A percentile compares a stretch with the other conserved stretches of the same genome.
phyloP scores from a whole-genome alignment of 73 alveolate genomes.

The Symbiodinium pilosum region DNA sequence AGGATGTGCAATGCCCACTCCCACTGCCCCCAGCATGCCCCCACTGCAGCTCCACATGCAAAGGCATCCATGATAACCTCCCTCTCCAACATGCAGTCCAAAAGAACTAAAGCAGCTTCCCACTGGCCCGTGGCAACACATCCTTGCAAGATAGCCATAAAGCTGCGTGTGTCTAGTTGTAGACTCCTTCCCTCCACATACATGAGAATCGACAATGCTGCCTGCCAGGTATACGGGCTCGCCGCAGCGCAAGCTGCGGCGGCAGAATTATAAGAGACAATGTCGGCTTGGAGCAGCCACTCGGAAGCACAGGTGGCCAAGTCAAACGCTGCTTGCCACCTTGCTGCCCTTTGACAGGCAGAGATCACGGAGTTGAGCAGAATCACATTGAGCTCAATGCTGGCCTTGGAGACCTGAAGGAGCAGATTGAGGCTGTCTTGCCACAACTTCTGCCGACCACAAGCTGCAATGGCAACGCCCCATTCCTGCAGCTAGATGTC shows the following conservation, averaged over 20 bases:
- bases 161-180: slow-evolving; percentile 42
- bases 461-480: background rate
- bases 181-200: background rate
- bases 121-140: slow-evolving; percentile 9
- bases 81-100: background rate
- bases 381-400: slow-evolving; percentile 18
- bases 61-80: slow-evolving; percentile 31
- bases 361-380: slow-evolving; percentile 42
- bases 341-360: slow-evolving; percentile 46
- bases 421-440: background rate
- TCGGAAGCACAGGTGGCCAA: background rate
- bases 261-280: slow-evolving; percentile 33
- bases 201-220: slow-evolving; percentile 18
- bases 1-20: slow-evolving; percentile 21
- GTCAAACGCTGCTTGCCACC: slow-evolving; percentile 15
- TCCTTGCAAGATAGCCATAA: slow-evolving; percentile 31
- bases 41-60: slow-evolving; percentile 71
- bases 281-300: slow-evolving; percentile 14
- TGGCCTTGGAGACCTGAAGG: background rate
- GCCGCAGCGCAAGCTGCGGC: slow-evolving; percentile 20
- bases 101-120: background rate
- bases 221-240: slow-evolving; percentile 18
- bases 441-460: slow-evolving; percentile 28
- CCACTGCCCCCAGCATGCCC: slow-evolving; percentile 44
- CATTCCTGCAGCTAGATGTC: background rate